These are phyloP conservation scores for Agarophyton chilense DNA, from an alignment of 23 red algal genomes.

Conservation along the genomic window DNA sequence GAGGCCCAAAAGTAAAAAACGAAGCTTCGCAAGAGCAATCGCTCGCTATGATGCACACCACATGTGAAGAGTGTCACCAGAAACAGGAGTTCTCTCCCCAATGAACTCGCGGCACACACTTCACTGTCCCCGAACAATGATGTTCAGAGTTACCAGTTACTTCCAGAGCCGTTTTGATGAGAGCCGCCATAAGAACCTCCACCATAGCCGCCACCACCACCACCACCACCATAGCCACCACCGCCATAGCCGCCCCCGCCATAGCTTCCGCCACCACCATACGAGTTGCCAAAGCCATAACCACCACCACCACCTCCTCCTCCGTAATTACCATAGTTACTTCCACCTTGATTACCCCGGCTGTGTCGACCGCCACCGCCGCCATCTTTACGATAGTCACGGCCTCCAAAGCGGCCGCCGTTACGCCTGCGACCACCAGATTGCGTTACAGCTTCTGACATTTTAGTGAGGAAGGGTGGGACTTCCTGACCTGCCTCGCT, in stretches of 20 bases:
- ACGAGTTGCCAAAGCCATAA: constrained; percentile 45
- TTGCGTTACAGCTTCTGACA: constrained; percentile 55
- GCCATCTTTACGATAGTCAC: constrained; percentile 84
- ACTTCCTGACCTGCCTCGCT: constrained; percentile 97
- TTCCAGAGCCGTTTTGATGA: constrained; percentile 32
- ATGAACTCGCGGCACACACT: constrained; percentile 13
- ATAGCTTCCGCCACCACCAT: constrained; percentile 63
- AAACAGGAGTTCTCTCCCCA: constrained; percentile 1
- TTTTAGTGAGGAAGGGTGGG: constrained; percentile 84
- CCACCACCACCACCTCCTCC: constrained; percentile 43
- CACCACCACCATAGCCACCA: constrained; percentile 63
- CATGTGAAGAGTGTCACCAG: not conserved
- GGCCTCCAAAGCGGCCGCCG: constrained; percentile 72
- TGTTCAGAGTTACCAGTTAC: constrained; percentile 9
- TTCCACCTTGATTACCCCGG: constrained; percentile 38
- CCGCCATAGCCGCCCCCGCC: constrained; percentile 72
- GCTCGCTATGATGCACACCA: constrained; percentile 21
- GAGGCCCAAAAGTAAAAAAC: constrained; percentile 37
- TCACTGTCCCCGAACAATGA: not conserved
- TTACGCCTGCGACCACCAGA: constrained; percentile 73
- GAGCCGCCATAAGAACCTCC: constrained; percentile 20
- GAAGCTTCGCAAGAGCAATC: constrained; percentile 28
- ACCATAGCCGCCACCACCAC: constrained; percentile 34
- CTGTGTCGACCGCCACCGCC: constrained; percentile 41
- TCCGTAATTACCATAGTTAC: constrained; percentile 31